Conservation (phyloP, 2,329 filamentous ascomycete species). For the Fusarium sp. region DNA sequence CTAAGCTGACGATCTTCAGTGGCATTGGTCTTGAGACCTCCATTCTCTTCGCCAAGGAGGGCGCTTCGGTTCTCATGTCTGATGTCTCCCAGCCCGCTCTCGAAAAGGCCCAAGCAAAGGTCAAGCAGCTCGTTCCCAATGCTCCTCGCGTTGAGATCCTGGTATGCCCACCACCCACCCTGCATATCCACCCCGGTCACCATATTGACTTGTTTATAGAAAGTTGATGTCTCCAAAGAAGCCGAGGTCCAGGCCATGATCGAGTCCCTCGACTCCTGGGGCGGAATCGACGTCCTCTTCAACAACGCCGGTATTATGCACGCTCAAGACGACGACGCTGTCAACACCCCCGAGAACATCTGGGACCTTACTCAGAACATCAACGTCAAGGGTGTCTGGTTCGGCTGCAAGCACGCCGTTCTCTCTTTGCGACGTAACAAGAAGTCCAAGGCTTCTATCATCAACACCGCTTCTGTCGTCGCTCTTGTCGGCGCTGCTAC, state of each 20-base stretch:
- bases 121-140: conserved; percentile 78
- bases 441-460: conserved; percentile 85
- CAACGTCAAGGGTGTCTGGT: conserved; percentile 99
- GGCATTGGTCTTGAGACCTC: conserved; percentile 94
- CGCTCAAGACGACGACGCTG: conserved; percentile 81
- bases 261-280: conserved; percentile 83
- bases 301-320: conserved; percentile 99
- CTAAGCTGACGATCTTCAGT: conserved; percentile 60
- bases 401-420: conserved; percentile 91
- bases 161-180: conserved; percentile 53
- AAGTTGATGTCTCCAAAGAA: conserved; percentile 88
- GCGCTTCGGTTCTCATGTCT: conserved; percentile 86
- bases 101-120: conserved; percentile 81
- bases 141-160: conserved; percentile 74
- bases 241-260: conserved; percentile 81
- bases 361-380: conserved; percentile 95
- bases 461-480: conserved; percentile 93
- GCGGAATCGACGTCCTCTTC: conserved; percentile 92
- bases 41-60: conserved; percentile 91
- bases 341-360: conserved; percentile 89
- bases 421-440: conserved; percentile 83
- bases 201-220: conserved; percentile 38
- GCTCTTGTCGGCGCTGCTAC: conserved; percentile 89
- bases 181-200: background rate
- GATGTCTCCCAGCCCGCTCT: conserved; percentile 87